phyloP scores from a whole-genome alignment of 164 flowering plant genomes.

The Macadamia tetraphylla region DNA sequence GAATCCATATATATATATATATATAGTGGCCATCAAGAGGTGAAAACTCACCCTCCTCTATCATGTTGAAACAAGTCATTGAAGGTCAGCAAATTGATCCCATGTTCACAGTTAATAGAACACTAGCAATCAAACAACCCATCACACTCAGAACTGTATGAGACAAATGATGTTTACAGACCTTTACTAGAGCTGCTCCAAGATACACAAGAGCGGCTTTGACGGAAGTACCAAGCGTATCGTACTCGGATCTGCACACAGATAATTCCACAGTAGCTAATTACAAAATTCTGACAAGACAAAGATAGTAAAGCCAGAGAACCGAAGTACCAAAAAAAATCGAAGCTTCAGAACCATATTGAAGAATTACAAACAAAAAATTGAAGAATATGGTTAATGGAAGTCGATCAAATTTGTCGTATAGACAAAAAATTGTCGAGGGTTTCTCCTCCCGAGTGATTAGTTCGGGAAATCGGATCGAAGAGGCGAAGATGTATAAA shows the following conservation, averaged over 20 bases:
- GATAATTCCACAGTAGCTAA: not conserved
- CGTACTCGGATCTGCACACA: slow-evolving; percentile 86
- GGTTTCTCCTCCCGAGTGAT: not conserved
- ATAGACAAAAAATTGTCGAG: not conserved
- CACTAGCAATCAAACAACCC: too few species aligned
- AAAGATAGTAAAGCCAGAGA: not conserved
- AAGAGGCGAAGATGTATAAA: not conserved
- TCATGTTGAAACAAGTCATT: not conserved
- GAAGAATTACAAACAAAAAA: not conserved
- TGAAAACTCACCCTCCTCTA: too few species aligned
- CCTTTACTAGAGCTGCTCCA: slow-evolving; percentile 84
- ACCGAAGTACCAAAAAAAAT: not conserved
- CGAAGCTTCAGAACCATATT: too few species aligned
- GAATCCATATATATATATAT: too few species aligned
- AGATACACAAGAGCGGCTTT: slow-evolving; percentile 90
- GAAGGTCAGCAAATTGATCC: not conserved
- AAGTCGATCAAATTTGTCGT: not conserved
- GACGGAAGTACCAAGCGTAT: slow-evolving; percentile 85
- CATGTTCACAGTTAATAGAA: too few species aligned
- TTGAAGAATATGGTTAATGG: not conserved
- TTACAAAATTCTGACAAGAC: not conserved
- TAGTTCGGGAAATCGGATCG: slow-evolving; percentile 4
- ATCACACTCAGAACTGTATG: too few species aligned
- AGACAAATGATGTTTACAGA: slow-evolving; percentile 15
- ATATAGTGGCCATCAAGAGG: too few species aligned